Conservation (phyloP, 2,329 filamentous ascomycete species). For the Thyridium curvatum region DNA sequence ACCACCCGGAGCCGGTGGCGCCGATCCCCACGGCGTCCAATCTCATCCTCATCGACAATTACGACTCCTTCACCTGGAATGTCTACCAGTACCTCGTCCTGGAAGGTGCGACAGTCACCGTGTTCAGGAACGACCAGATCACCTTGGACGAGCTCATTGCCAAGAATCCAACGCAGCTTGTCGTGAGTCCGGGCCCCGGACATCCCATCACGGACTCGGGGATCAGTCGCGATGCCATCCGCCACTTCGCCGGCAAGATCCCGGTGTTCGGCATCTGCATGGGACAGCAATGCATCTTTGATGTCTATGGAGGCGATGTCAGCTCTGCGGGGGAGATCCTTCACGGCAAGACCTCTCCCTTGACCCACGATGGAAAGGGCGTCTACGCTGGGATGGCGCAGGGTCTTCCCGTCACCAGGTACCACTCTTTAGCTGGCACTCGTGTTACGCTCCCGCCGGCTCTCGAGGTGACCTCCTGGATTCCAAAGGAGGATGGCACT, state of each 20-base stretch:
- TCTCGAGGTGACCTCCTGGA: constrained; percentile 88
- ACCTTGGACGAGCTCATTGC: constrained; percentile 76
- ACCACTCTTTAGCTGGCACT: constrained; percentile 93
- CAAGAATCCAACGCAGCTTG: constrained; percentile 84
- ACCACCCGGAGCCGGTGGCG: constrained; percentile 68
- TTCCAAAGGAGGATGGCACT: constrained; percentile 66
- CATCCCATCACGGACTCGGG: constrained; percentile 90
- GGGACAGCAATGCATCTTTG: constrained; percentile 97
- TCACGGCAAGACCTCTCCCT: constrained; percentile 90
- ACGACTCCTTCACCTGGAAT: constrained; percentile 99
- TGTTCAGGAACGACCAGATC: constrained; percentile 89
- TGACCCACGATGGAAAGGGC: constrained; percentile 87
- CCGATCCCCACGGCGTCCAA: constrained; percentile 78
- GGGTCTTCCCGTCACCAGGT: constrained; percentile 81
- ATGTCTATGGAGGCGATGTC: constrained; percentile 86
- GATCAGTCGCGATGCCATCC: constrained; percentile 85
- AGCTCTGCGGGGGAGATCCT: constrained; percentile 92
- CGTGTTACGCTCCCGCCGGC: constrained; percentile 78
- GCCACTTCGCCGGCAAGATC: constrained; percentile 88
- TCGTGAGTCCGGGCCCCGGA: constrained; percentile 90
- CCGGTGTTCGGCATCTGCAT: constrained; percentile 97
- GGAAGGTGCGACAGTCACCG: constrained; percentile 87
- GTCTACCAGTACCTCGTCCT: constrained; percentile 97
- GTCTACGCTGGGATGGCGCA: constrained; percentile 79
- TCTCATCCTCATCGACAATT: constrained; percentile 95